Conservation (phyloP, 768 basidiomycete species). For the Sistotremastrum suecicum region DNA sequence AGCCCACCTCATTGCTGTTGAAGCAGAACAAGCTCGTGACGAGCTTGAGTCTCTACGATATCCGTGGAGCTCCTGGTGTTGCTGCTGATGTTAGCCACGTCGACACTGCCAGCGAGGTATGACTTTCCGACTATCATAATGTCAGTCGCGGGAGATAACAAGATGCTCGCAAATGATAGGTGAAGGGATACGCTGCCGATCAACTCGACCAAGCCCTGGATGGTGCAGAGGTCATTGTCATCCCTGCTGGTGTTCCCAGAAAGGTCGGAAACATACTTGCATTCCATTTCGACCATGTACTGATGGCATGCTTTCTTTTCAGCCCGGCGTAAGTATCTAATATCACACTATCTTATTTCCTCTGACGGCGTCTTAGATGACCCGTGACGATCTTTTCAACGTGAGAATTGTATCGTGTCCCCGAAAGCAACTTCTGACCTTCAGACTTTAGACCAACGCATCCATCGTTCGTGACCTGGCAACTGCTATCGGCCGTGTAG, state of each 20-base stretch:
- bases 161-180: constrained; percentile 25
- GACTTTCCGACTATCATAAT: constrained; percentile 14
- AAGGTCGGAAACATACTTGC: constrained; percentile 46
- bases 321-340: constrained; percentile 66
- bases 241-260: constrained; percentile 97
- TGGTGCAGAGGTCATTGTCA: constrained; percentile 84
- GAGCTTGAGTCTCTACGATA: constrained; percentile 81
- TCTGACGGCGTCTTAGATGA: constrained; percentile 55
- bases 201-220: constrained; percentile 83
- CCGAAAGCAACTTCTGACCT: constrained; percentile 6
- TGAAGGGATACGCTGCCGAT: constrained; percentile 69
- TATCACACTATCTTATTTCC: constrained; percentile 3
- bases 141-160: background rate
- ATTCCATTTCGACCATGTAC: background rate
- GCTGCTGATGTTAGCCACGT: constrained; percentile 96
- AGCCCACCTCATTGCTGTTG: constrained; percentile 86
- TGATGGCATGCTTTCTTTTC: constrained; percentile 11
- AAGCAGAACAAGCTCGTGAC: constrained; percentile 87
- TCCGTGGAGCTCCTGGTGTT: constrained; percentile 91
- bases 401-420: constrained; percentile 27
- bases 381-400: constrained; percentile 94
- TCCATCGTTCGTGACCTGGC: constrained; percentile 97
- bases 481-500: constrained; percentile 65
- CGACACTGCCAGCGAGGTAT: constrained; percentile 69
- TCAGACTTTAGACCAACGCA: constrained; percentile 71